Conservation (phyloP, 768 basidiomycete genomes). For the Russula emetica region DNA sequence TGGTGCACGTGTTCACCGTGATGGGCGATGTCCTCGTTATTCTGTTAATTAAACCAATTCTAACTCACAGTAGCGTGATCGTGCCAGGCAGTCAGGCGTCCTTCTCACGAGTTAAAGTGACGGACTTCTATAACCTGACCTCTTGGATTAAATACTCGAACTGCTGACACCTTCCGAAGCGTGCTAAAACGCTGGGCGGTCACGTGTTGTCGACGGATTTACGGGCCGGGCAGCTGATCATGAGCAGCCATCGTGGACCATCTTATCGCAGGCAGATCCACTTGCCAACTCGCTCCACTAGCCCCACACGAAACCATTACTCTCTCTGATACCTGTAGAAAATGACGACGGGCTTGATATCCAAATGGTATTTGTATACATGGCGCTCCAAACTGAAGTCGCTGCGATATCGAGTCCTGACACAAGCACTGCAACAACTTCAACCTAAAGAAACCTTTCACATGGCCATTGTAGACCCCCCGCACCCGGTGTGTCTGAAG, state of each 20-base stretch:
- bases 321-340: background rate
- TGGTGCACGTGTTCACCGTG: too few species aligned
- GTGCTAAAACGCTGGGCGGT: too few species aligned
- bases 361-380: background rate
- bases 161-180: too few species aligned
- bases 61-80: too few species aligned
- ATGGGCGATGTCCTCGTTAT: too few species aligned
- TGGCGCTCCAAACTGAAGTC: background rate
- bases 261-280: background rate
- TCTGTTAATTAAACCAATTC: too few species aligned
- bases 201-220: too few species aligned
- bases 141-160: background rate
- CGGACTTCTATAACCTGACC: background rate
- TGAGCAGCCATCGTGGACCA: too few species aligned
- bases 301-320: background rate
- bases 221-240: too few species aligned
- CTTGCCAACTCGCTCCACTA: background rate
- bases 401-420: background rate
- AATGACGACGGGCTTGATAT: background rate
- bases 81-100: too few species aligned
- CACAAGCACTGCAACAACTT: background rate
- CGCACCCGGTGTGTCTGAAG: constrained; percentile 15
- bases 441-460: background rate
- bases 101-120: background rate
- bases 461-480: constrained; percentile 20